Conservation (phyloP, 2,329 filamentous ascomycete genomes). For the Fusarium xylarioides region DNA sequence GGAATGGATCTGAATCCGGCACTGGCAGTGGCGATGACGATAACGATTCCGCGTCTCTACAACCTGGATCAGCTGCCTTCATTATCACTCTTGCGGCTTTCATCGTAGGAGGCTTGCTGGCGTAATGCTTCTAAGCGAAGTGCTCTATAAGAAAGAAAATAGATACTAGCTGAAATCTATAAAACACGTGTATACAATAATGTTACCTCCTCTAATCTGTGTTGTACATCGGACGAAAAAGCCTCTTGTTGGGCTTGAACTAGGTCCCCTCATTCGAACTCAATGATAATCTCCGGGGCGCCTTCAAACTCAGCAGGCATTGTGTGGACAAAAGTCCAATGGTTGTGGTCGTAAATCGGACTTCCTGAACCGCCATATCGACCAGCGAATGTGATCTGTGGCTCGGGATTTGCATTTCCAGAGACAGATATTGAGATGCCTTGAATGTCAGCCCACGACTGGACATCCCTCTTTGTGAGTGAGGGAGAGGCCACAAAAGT, state of each 20-base stretch:
- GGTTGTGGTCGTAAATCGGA: slow-evolving; percentile 5
- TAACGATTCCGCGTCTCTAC: slow-evolving; percentile 32
- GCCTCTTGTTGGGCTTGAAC: accelerated
- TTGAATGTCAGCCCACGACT: slow-evolving; percentile 8
- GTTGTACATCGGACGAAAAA: neutral
- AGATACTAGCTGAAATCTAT: neutral
- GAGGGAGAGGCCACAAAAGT: slow-evolving; percentile 13
- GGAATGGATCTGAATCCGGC: neutral
- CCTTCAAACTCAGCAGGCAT: slow-evolving; percentile 15
- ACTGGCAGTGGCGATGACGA: slow-evolving; percentile 2
- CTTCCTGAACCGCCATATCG: slow-evolving; percentile 8
- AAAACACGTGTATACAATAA: neutral
- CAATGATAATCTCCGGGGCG: neutral
- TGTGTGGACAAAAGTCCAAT: neutral
- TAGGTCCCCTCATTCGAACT: neutral
- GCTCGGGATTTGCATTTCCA: neutral
- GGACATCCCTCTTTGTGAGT: slow-evolving; percentile 6
- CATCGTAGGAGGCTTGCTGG: slow-evolving; percentile 43
- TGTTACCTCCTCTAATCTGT: too few relatives aligned
- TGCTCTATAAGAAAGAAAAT: neutral
- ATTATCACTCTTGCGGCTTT: slow-evolving; percentile 43
- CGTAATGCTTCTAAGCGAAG: slow-evolving; percentile 25
- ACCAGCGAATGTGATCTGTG: slow-evolving; percentile 2
- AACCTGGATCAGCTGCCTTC: slow-evolving; percentile 31
- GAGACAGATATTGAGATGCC: slow-evolving; percentile 2